A percentile compares a stretch with the other conserved stretches of the same genome.
Conservation (phyloP, 192 early-diverging fungal species). For the Cladochytrium replicatum region DNA sequence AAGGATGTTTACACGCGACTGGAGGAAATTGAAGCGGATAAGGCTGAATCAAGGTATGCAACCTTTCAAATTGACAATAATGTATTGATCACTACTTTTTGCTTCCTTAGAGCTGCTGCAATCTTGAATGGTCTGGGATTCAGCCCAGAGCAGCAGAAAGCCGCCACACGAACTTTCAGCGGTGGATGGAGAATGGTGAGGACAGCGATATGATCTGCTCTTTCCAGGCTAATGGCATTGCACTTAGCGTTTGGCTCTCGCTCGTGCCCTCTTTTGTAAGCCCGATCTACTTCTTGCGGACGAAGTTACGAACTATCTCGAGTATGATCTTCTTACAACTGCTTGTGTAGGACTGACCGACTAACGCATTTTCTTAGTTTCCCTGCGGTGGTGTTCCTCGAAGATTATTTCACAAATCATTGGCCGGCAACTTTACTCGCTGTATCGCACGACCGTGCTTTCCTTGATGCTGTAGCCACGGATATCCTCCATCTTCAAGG, state of each 20-base stretch:
- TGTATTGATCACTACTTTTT: not conserved
- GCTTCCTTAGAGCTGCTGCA: conserved; percentile 25
- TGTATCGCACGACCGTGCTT: conserved; percentile 96
- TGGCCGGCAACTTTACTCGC: conserved; percentile 89
- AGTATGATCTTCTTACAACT: conserved; percentile 14
- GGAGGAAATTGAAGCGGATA: conserved; percentile 92
- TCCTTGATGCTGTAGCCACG: conserved; percentile 93
- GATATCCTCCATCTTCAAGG: conserved; percentile 95
- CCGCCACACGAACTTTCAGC: conserved; percentile 56
- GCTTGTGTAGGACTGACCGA: not conserved
- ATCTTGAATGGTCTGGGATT: conserved; percentile 65
- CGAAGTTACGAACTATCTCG: conserved; percentile 62
- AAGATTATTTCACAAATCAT: conserved; percentile 81
- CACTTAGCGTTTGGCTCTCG: conserved; percentile 55
- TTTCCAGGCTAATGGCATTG: not conserved
- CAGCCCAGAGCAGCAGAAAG: conserved; percentile 47
- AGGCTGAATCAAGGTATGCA: conserved; percentile 75
- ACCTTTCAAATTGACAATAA: not conserved
- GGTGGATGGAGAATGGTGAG: conserved; percentile 78
- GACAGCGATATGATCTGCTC: not conserved
- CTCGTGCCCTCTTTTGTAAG: conserved; percentile 70
- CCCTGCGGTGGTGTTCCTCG: conserved; percentile 97
- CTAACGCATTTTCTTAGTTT: conserved; percentile 30
- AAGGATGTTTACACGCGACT: conserved; percentile 79
- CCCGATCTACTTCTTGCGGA: conserved; percentile 78